Conservation (phyloP, 192 early-diverging fungal species). For the Podila clonocystis region DNA sequence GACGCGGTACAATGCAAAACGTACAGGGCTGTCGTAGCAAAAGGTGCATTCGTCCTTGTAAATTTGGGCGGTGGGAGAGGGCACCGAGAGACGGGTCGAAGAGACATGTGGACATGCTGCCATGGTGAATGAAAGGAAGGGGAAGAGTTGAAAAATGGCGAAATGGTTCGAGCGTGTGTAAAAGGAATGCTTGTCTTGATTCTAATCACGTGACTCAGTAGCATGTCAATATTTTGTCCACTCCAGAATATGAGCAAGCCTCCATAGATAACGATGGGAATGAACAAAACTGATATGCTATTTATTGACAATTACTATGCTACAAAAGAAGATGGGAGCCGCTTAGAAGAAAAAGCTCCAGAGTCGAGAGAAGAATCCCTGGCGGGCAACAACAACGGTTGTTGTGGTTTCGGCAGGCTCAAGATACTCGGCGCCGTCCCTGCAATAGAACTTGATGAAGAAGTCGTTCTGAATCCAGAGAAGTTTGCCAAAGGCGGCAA, state of each 20-base stretch:
- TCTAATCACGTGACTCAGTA: too few species aligned
- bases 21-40: conserved; percentile 80
- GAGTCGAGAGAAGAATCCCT: conserved; percentile 33
- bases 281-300: too few species aligned
- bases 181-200: background rate
- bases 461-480: conserved; percentile 90
- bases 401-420: conserved; percentile 43
- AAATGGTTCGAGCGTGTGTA: background rate
- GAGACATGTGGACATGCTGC: conserved; percentile 65
- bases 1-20: conserved; percentile 3
- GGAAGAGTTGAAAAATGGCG: background rate
- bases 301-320: too few species aligned
- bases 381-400: conserved; percentile 26
- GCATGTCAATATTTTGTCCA: too few species aligned
- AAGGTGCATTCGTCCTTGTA: conserved; percentile 97
- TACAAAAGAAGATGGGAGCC: background rate
- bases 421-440: conserved; percentile 56
- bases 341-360: conserved; percentile 39
- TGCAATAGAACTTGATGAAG: conserved; percentile 80
- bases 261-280: too few species aligned
- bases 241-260: too few species aligned
- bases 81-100: conserved; percentile 45
- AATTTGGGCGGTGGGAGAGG: conserved; percentile 60
- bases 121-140: conserved; percentile 25
- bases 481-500: conserved; percentile 81